phyloP scores from a whole-genome alignment of 192 early-diverging fungal species.

The Coemansia sp. region DNA sequence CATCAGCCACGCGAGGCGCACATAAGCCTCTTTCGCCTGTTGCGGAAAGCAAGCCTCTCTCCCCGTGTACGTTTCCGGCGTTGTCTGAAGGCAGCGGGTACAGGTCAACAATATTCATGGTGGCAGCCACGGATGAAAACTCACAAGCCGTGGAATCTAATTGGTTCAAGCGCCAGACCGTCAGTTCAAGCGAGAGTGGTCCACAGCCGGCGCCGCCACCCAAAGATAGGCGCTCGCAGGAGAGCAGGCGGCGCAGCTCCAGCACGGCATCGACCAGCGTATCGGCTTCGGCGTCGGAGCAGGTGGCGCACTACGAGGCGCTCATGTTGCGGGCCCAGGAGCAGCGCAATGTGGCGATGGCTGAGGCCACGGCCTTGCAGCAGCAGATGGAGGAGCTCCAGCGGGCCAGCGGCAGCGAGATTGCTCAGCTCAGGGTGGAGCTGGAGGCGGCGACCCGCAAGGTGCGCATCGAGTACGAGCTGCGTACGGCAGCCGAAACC shows the following conservation, averaged over 20 bases:
- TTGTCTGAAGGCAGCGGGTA: slow-evolving; percentile 12
- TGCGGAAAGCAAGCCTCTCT: neutral
- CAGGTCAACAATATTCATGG: slow-evolving; percentile 29
- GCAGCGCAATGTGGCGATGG: slow-evolving; percentile 35
- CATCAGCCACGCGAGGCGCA: neutral
- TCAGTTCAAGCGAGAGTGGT: slow-evolving; percentile 11
- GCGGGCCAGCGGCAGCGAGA: slow-evolving; percentile 10
- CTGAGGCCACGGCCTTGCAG: slow-evolving; percentile 26
- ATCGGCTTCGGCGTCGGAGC: neutral
- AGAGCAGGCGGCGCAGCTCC: neutral
- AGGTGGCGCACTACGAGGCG: slow-evolving; percentile 20
- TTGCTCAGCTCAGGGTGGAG: slow-evolving; percentile 20
- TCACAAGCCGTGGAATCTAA: slow-evolving; percentile 18
- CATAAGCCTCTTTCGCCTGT: slow-evolving; percentile 6
- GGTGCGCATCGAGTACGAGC: slow-evolving; percentile 38
- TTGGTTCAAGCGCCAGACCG: slow-evolving; percentile 42
- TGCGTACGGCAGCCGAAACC: slow-evolving; percentile 49
- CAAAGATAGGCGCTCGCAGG: neutral
- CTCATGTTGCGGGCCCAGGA: slow-evolving; percentile 37
- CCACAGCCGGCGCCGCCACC: neutral
- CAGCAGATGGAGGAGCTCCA: slow-evolving; percentile 18
- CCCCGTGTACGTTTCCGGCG: neutral
- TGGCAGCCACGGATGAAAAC: slow-evolving; percentile 41
- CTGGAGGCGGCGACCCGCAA: slow-evolving; percentile 19
- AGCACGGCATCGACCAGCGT: neutral